Percentiles rank a stretch among this genome's conserved stretches.
Evolutionary conservation across 305 asterid species (phyloP).

Genomic region (Fraxinus ornus): DNA sequence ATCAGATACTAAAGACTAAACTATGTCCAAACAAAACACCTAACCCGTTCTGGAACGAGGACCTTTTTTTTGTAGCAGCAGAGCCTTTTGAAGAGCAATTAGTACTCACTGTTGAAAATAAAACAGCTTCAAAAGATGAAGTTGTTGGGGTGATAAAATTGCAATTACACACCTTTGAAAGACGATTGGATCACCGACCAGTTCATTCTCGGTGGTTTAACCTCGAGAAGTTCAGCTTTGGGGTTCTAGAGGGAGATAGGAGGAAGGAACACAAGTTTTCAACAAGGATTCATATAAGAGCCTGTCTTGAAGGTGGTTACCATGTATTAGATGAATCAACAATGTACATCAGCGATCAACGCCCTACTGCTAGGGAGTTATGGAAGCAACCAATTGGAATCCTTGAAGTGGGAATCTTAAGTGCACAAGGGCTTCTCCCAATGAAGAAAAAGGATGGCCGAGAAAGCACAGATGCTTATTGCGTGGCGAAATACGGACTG

Average conservation of each 20-base stretch:
- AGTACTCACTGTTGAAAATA: constrained; percentile 38
- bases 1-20: constrained; percentile 40
- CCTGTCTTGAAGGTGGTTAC: constrained; percentile 55
- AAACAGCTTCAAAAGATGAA: constrained; percentile 34
- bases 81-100: constrained; percentile 56
- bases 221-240: constrained; percentile 40
- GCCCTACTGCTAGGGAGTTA: constrained; percentile 48
- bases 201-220: constrained; percentile 45
- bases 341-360: constrained; percentile 43
- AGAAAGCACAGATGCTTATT: constrained; percentile 43
- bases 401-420: constrained; percentile 48
- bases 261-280: constrained; percentile 45
- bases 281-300: constrained; percentile 42
- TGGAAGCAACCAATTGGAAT: constrained; percentile 52
- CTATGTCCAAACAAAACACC: constrained; percentile 22
- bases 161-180: constrained; percentile 32
- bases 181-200: constrained; percentile 45
- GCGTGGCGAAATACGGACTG: constrained; percentile 55
- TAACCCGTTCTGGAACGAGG: constrained; percentile 56
- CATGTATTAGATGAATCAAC: constrained; percentile 57
- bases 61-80: constrained; percentile 46
- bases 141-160: constrained; percentile 24
- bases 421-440: constrained; percentile 39
- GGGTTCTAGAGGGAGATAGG: constrained; percentile 42
- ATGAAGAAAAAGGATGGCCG: constrained; percentile 42